Evolutionary conservation across 2,329 filamentous ascomycete genomes (phyloP), one percentile per base, ranked within the genome.

Genomic region (Aspergillus sp.): DNA sequence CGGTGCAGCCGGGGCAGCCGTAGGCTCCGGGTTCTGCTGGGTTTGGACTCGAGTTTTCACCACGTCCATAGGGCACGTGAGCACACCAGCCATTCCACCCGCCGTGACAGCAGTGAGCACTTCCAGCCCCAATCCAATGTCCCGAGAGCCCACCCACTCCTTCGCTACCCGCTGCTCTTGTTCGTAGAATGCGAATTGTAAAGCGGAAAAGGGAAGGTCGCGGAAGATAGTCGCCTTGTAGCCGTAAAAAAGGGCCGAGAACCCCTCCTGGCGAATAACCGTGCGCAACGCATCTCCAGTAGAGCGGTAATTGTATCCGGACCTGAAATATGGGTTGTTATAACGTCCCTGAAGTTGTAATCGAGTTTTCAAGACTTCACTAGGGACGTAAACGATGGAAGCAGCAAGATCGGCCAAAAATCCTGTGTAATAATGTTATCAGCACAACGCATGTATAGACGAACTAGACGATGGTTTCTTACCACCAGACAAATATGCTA

Each of bases 141-240:
- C 91, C 57, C 88, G 85, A 61, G 87, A 89, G 35, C 89, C 86
- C 70, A 90, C 87, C 82, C 89, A 96, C 53, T 86, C 75, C 69
- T 89, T 89, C 1, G 95, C 93, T 82, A 91, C 85, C 46, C 82
- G 86, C 68, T 93, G 90, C 71, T 93, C 93, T 74, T 98, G 91
- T 75, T 99, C 95, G 80, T 96, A 99, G 73, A 99, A 97, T 68
- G 96, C 93, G 75, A 99, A 98, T 71, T 99, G 95, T 11, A 99
- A 79, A 0, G 95, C 95, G 0, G 93, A 98, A 72, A 97, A 99
- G 2, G 95, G 95, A 21, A 99, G 82, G 68, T 99, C 95, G 58
- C 95, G 89, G 77, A 90, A 95, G 3, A 99, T 85, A 0, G 95
- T 99, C 11, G 95, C 95, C 73, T 95, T 95, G 79, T 96, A 99